These are phyloP conservation scores for Amesomyces nigricolor DNA, from an alignment of 2,329 filamentous ascomycete genomes.

Conservation along the genomic window DNA sequence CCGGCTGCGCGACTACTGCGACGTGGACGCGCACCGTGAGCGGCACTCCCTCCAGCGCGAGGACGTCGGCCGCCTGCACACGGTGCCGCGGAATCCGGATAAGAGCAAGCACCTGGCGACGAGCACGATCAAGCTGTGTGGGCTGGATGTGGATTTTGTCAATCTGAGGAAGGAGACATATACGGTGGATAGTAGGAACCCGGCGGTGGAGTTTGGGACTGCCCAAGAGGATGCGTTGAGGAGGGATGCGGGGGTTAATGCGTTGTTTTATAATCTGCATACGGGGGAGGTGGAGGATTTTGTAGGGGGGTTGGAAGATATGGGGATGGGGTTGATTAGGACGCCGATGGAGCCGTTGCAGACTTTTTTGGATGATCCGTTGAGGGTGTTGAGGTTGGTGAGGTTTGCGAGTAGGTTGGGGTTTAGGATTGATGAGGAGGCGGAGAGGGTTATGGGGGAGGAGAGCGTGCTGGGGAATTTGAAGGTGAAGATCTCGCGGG, in stretches of 20 bases:
- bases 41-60: constrained; percentile 54
- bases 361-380: constrained; percentile 90
- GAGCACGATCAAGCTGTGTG: constrained; percentile 77
- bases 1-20: constrained; percentile 63
- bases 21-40: constrained; percentile 50
- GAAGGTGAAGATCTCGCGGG: constrained; percentile 83
- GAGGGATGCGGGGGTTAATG: constrained; percentile 89
- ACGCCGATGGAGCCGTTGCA: constrained; percentile 84
- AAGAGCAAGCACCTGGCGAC: constrained; percentile 97
- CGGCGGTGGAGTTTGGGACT: constrained; percentile 88
- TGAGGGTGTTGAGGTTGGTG: constrained; percentile 79
- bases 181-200: constrained; percentile 80
- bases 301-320: constrained; percentile 70
- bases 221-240: constrained; percentile 83
- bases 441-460: constrained; percentile 70
- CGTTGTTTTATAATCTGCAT: constrained; percentile 90
- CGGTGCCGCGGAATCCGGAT: constrained; percentile 85
- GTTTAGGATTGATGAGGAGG: constrained; percentile 68
- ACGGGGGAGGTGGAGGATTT: constrained; percentile 78
- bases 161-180: constrained; percentile 93
- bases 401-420: constrained; percentile 81
- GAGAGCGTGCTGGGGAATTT: constrained; percentile 71
- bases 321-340: constrained; percentile 66
- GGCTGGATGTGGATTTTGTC: constrained; percentile 87
- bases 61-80: constrained; percentile 72